Evolutionary conservation across 257 asterid species (phyloP).

Genomic region (Solanum acaule): DNA sequence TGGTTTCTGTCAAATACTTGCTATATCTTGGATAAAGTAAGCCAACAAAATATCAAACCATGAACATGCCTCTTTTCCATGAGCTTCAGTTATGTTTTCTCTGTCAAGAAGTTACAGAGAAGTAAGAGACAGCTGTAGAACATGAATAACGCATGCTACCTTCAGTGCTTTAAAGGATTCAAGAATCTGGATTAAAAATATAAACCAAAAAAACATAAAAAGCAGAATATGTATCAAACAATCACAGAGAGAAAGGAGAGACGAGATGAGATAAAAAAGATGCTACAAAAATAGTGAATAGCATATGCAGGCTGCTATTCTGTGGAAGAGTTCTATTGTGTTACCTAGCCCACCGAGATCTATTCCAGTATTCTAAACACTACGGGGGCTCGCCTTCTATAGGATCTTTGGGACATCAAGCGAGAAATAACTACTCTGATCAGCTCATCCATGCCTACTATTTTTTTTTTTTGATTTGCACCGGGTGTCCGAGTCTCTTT

Average conservation of each 20-base stretch:
- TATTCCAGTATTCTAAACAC: background rate
- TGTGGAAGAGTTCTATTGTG: background rate
- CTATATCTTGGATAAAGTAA: conserved; percentile 14
- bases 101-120: conserved; percentile 21
- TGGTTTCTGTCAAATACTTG: conserved; percentile 4
- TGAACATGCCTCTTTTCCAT: background rate
- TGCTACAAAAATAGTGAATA: background rate
- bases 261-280: background rate
- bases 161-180: background rate
- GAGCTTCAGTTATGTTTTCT: conserved; percentile 14
- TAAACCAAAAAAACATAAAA: background rate
- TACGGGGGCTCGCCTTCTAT: background rate
- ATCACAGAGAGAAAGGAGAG: background rate
- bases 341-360: background rate
- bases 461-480: too few species aligned
- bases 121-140: conserved; percentile 3
- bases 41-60: conserved; percentile 2
- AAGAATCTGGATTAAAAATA: background rate
- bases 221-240: background rate
- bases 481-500: too few species aligned
- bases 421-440: background rate
- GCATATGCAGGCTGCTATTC: background rate
- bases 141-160: background rate
- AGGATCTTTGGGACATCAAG: background rate
- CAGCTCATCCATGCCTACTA: background rate